These are phyloP conservation scores for Elaeis guineensis DNA, from an alignment of 176 grass and related monocot genomes.

Conservation along the genomic window DNA sequence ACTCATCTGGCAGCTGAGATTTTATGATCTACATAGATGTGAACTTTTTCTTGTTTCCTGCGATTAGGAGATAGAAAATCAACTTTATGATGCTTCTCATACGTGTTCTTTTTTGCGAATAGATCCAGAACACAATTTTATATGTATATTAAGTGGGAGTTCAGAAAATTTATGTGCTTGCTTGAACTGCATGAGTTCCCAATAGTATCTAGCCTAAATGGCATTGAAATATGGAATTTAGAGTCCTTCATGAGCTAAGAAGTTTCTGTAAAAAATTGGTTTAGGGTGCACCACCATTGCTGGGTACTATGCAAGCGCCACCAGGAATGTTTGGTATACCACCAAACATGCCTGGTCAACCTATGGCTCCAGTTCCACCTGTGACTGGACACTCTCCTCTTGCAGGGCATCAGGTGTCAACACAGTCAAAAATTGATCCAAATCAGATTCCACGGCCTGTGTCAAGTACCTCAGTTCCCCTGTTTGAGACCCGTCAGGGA, in stretches of 20 bases:
- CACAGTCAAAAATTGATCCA: conserved; percentile 78
- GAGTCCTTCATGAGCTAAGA: no score
- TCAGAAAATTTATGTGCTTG: conserved; percentile 4
- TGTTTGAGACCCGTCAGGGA: conserved; percentile 75
- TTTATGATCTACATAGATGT: no score
- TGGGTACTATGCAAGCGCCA: conserved; percentile 31
- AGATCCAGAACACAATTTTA: no score
- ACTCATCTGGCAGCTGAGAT: not conserved
- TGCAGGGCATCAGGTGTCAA: conserved; percentile 51
- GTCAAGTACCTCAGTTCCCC: conserved; percentile 38
- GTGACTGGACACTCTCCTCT: conserved; percentile 54
- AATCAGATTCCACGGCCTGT: conserved; percentile 82
- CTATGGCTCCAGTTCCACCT: conserved; percentile 29
- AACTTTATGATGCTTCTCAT: not conserved
- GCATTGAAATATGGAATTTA: no score
- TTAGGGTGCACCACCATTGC: conserved; percentile 19
- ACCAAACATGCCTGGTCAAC: conserved; percentile 17
- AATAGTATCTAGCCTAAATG: not conserved
- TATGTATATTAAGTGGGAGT: no score
- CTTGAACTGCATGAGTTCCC: not conserved
- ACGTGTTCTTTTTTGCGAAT: no score
- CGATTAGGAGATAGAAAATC: not conserved
- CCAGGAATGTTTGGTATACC: conserved; percentile 36
- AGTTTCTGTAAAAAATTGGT: not conserved
- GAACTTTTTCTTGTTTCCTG: no score